These are phyloP conservation scores for Eustoma russellianum DNA, from an alignment of 257 asterid genomes.

Conservation along the genomic window DNA sequence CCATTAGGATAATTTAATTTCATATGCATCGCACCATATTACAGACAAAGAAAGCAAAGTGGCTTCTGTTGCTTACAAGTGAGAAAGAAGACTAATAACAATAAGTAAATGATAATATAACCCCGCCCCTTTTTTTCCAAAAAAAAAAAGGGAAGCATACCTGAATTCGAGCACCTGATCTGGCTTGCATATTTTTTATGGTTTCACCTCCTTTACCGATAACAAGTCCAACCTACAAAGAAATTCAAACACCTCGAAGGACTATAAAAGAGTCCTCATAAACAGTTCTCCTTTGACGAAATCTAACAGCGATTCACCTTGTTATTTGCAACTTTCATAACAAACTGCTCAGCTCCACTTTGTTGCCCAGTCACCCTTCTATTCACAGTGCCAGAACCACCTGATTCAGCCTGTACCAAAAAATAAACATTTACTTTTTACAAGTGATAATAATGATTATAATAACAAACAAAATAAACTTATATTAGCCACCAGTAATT, in stretches of 20 bases:
- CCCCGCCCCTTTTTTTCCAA: not conserved
- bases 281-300: too few species aligned
- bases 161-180: slow-evolving; percentile 88
- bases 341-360: slow-evolving; percentile 61
- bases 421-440: too few species aligned
- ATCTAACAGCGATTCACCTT: slow-evolving; percentile 63
- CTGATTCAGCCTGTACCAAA: slow-evolving; percentile 92
- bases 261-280: not conserved
- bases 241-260: not conserved
- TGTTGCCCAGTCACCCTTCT: slow-evolving; percentile 51
- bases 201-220: slow-evolving; percentile 99
- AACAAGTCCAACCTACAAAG: slow-evolving; percentile 81
- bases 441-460: too few species aligned
- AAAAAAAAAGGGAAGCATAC: slow-evolving; percentile 29
- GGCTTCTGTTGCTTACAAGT: too few species aligned
- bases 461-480: too few species aligned
- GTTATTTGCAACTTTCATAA: slow-evolving; percentile 65
- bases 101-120: too few species aligned
- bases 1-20: not conserved
- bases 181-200: slow-evolving; percentile 81
- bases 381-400: slow-evolving; percentile 61
- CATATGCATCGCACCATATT: too few species aligned
- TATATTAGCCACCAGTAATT: too few species aligned
- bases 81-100: too few species aligned
- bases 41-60: too few species aligned